Percentiles rank a stretch among this genome's conserved stretches.
phyloP scores from a whole-genome alignment of 2,329 filamentous ascomycete genomes.

The Penicillium aurantiogriseum region DNA sequence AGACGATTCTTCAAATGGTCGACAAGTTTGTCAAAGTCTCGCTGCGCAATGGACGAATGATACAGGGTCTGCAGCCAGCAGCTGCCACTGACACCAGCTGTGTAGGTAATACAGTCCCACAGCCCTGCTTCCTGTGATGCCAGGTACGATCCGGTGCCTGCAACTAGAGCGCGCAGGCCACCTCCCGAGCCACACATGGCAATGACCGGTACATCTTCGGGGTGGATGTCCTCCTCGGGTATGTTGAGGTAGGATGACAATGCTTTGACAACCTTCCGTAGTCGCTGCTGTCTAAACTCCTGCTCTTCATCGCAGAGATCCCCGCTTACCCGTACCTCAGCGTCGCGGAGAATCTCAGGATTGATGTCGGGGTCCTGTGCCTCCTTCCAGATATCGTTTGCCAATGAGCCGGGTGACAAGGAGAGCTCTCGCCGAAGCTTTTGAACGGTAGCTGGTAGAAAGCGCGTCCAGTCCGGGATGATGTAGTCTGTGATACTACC shows the following conservation, averaged over 20 bases:
- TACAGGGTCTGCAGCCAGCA: conserved; percentile 93
- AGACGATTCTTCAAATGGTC: conserved; percentile 84
- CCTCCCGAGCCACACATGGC: conserved; percentile 94
- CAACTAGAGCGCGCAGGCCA: conserved; percentile 83
- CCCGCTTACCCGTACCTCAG: conserved; percentile 75
- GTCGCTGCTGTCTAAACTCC: conserved; percentile 68
- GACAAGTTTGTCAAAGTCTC: conserved; percentile 67
- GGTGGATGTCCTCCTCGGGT: conserved; percentile 76
- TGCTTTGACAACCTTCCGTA: conserved; percentile 65
- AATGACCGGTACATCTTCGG: conserved; percentile 88
- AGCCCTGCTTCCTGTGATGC: conserved; percentile 82
- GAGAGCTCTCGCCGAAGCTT: conserved; percentile 88
- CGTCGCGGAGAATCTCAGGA: conserved; percentile 81
- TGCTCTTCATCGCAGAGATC: conserved; percentile 82
- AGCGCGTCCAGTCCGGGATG: conserved; percentile 76
- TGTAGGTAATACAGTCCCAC: conserved; percentile 93
- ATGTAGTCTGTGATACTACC: conserved; percentile 67
- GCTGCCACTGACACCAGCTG: conserved; percentile 89
- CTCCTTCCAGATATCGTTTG: conserved; percentile 90
- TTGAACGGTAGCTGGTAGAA: conserved; percentile 70
- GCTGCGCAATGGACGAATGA: conserved; percentile 72
- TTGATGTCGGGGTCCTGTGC: conserved; percentile 80
- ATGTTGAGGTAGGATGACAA: conserved; percentile 80
- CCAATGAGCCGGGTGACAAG: conserved; percentile 80
- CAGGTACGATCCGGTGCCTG: conserved; percentile 82